Percentiles rank a stretch among this genome's conserved stretches.
These are phyloP conservation scores for Cyanidioschyzon merolae DNA, from an alignment of 23 red algal genomes.

Conservation along the genomic window DNA sequence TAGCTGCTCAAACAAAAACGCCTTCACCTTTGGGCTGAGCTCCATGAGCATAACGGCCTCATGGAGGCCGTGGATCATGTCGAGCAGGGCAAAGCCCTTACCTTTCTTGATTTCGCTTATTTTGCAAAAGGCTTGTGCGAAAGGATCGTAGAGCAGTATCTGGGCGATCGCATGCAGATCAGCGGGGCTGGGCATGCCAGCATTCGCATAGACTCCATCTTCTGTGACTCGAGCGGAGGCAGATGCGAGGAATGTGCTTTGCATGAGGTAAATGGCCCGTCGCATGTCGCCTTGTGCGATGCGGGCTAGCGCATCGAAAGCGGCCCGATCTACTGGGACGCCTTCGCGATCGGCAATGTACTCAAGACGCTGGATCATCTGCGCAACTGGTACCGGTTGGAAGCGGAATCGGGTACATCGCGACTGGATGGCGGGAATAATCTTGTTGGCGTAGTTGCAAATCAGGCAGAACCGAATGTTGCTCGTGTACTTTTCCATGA, in stretches of 20 bases:
- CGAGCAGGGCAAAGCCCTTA: constrained; percentile 65
- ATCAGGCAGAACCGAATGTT: constrained; percentile 95
- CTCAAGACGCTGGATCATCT: constrained; percentile 41
- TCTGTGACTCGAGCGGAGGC: constrained; percentile 20
- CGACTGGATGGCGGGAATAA: constrained; percentile 92
- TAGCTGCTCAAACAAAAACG: constrained; percentile 61
- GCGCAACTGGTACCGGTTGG: constrained; percentile 54
- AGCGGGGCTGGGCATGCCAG: constrained; percentile 57
- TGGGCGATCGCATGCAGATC: constrained; percentile 41
- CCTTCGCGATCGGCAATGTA: constrained; percentile 55
- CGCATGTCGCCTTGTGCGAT: constrained; percentile 89
- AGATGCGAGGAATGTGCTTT: constrained; percentile 61
- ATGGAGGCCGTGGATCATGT: constrained; percentile 56
- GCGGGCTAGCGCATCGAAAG: constrained; percentile 48
- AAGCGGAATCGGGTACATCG: constrained; percentile 93
- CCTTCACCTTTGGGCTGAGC: constrained; percentile 34
- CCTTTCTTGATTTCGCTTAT: constrained; percentile 28
- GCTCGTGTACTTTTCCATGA: constrained; percentile 81
- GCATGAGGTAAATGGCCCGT: constrained; percentile 70
- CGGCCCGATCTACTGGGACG: constrained; percentile 44
- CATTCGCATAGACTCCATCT: constrained; percentile 72
- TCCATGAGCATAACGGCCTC: constrained; percentile 22
- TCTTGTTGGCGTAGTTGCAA: constrained; percentile 99
- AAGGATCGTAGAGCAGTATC: constrained; percentile 40
- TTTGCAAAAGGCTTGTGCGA: constrained; percentile 24